Conservation (phyloP, 2,329 filamentous ascomycete species). For the Allantophomopsis lycopodina region DNA sequence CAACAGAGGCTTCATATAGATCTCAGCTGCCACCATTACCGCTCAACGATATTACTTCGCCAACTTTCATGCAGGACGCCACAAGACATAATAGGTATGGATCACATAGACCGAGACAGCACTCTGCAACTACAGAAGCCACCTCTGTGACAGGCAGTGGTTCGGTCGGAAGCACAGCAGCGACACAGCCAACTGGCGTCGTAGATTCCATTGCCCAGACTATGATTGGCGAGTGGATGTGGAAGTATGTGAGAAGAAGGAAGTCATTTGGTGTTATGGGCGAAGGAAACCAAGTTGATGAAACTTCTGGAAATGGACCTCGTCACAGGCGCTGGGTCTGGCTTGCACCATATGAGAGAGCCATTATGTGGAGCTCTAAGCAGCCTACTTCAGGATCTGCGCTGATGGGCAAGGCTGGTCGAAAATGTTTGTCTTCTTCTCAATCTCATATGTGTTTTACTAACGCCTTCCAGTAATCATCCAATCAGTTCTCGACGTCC, state of each 20-base stretch:
- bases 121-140: slow-evolving; percentile 37
- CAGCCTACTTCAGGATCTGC: slow-evolving; percentile 82
- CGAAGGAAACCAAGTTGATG: slow-evolving; percentile 48
- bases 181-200: slow-evolving; percentile 62
- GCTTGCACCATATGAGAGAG: slow-evolving; percentile 90
- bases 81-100: slow-evolving; percentile 22
- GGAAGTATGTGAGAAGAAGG: slow-evolving; percentile 74
- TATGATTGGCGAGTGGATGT: slow-evolving; percentile 98
- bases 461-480: slow-evolving; percentile 56
- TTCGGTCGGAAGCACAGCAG: slow-evolving; percentile 35
- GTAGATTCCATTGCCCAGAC: slow-evolving; percentile 96
- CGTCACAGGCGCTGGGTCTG: slow-evolving; percentile 97
- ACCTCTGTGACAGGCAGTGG: slow-evolving; percentile 22
- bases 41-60: slow-evolving; percentile 55
- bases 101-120: slow-evolving; percentile 29
- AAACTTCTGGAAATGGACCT: slow-evolving; percentile 50
- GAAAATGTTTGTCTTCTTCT: slow-evolving; percentile 61
- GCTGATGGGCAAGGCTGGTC: slow-evolving; percentile 83
- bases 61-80: slow-evolving; percentile 27
- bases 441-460: slow-evolving; percentile 5
- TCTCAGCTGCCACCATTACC: slow-evolving; percentile 61
- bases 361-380: slow-evolving; percentile 97
- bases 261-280: slow-evolving; percentile 70
- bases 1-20: slow-evolving; percentile 55
- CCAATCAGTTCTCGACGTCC: slow-evolving; percentile 93